Base-by-base conservation (phyloP, 306 rosid genomes). In the Morella rubra region DNA sequence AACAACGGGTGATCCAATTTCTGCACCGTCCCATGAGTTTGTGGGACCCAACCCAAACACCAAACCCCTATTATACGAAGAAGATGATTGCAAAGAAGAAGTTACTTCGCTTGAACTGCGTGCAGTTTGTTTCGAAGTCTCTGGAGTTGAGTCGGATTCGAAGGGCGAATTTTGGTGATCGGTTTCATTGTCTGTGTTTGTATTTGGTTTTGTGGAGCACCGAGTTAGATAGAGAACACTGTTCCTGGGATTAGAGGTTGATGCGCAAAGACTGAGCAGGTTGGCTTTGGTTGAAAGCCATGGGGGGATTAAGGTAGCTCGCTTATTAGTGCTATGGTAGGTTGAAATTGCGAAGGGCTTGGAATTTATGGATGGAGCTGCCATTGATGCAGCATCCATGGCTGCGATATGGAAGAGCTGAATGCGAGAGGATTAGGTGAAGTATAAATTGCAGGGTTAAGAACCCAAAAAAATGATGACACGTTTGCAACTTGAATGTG, bases 1-100 rank as follows among this genome's bases (percentile, higher is more conserved):
- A 80, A 91, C 93, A 8, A 93, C 91, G 0, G 93, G 96, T 1
- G 91, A 82, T 50, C 96, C 94, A 54, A 93, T 69, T 19, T 89
- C 98, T 8, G 81, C 89, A 72, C 87, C 51, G 44, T 90, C 96
- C 96, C 96, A 89, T 9, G 94, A 82, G 18, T 69, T 79, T 49
- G 77, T 73, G 44, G 44, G 49, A 15, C 94, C 97, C 82, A 90
- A 84, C 82, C 79, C 85, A 71, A 93, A 86, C 73, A 89, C 90
- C 85, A 90, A 82, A 18, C 97, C 97, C 53, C 83, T 73, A 16
- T 83, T 84, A 5, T 73, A 68, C 8, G 77, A 77, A 16, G 86
- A 78, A 9, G 71, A 41, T 18, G 84, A 24, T 46, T 27, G 64
- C 5, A 27, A 24, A 24, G 84, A 52, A 65, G 89, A 81, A 73